These are phyloP conservation scores for Pterocarpus santalinus DNA, from an alignment of 306 rosid genomes.

Conservation along the genomic window DNA sequence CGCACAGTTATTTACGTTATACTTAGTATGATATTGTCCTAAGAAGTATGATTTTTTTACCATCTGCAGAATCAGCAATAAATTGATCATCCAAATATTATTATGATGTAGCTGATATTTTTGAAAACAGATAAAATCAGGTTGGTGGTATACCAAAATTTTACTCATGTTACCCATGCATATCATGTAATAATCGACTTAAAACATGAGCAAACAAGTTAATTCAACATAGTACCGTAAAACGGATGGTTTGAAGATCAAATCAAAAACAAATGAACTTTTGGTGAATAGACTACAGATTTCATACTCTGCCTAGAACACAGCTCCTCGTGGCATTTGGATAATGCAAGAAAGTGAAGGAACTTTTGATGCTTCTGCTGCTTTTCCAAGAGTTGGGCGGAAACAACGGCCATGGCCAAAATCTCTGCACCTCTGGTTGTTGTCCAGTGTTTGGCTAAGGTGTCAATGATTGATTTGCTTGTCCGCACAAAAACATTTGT, in stretches of 20 bases:
- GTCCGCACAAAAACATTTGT: conserved; percentile 85
- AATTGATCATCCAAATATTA: conserved; percentile 26
- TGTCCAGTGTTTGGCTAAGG: conserved; percentile 99
- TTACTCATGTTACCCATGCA: conserved; percentile 29
- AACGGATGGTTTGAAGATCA: conserved; percentile 29
- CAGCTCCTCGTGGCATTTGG: conserved; percentile 96
- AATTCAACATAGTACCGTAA: conserved; percentile 20
- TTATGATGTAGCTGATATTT: conserved; percentile 8
- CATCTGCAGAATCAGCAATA: conserved; percentile 18
- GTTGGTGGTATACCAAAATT: conserved; percentile 21
- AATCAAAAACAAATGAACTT: conserved; percentile 44
- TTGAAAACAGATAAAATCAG: neutral
- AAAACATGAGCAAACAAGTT: conserved; percentile 32
- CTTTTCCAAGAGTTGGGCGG: conserved; percentile 89
- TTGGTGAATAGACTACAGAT: conserved; percentile 29
- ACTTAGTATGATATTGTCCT: neutral
- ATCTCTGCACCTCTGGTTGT: conserved; percentile 98
- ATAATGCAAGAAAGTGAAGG: conserved; percentile 94
- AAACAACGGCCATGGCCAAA: conserved; percentile 90
- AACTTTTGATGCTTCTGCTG: conserved; percentile 86
- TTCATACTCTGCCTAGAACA: conserved; percentile 91
- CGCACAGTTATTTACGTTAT: neutral
- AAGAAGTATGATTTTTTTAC: conserved; percentile 21
- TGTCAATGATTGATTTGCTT: conserved; percentile 93
- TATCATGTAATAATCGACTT: neutral